Conservation (phyloP, 2,329 filamentous ascomycete species). For the Trichoderma lentiforme region DNA sequence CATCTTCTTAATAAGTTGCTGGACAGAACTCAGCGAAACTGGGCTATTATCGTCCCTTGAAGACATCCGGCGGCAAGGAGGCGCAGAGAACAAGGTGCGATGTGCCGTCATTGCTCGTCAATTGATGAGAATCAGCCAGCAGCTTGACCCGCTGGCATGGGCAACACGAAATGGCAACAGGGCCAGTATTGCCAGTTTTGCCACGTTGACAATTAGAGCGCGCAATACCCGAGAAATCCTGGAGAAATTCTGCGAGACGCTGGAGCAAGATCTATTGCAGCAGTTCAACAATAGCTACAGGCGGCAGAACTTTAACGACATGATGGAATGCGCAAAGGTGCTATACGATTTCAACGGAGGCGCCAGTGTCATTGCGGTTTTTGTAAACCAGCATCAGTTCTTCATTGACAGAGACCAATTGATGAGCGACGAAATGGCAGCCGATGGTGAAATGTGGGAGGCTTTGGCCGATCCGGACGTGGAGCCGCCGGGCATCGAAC, state of each 20-base stretch:
- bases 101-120: slow-evolving; percentile 93
- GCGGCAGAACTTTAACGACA: slow-evolving; percentile 92
- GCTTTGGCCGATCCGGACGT: slow-evolving; percentile 90
- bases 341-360: slow-evolving; percentile 95
- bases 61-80: slow-evolving; percentile 79
- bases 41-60: slow-evolving; percentile 85
- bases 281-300: slow-evolving; percentile 98
- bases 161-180: slow-evolving; percentile 57
- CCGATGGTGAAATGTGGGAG: slow-evolving; percentile 80
- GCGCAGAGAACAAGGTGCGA: slow-evolving; percentile 86
- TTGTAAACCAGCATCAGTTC: slow-evolving; percentile 99
- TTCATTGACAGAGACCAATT: slow-evolving; percentile 96
- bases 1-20: slow-evolving; percentile 93
- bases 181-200: slow-evolving; percentile 48
- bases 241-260: slow-evolving; percentile 92
- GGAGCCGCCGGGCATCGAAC: slow-evolving; percentile 86
- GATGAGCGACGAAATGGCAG: slow-evolving; percentile 77
- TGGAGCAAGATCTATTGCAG: slow-evolving; percentile 91
- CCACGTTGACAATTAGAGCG: slow-evolving; percentile 48
- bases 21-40: slow-evolving; percentile 89
- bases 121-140: slow-evolving; percentile 87
- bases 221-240: slow-evolving; percentile 82
- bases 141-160: slow-evolving; percentile 78
- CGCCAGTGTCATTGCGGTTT: slow-evolving; percentile 88
- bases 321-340: slow-evolving; percentile 95